Evolutionary conservation across 2,329 filamentous ascomycete species (phyloP).

Genomic region (Blastomyces gilchristii): DNA sequence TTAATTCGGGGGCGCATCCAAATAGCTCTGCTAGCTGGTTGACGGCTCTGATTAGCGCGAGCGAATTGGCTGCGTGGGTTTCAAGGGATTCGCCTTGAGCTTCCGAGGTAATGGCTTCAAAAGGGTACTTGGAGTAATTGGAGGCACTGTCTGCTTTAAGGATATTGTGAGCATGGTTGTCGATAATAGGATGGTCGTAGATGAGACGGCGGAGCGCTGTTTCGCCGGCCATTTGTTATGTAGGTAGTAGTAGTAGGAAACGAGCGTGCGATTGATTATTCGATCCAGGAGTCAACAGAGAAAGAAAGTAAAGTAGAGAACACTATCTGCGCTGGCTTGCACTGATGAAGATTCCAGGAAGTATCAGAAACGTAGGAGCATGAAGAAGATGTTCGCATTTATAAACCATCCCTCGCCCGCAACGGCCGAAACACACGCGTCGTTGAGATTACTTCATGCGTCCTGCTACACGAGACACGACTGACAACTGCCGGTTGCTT

Average conservation of each 20-base stretch:
- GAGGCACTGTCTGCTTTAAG: constrained; percentile 25
- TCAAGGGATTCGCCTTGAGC: constrained; percentile 56
- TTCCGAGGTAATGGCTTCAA: constrained; percentile 60
- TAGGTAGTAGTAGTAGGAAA: neutral
- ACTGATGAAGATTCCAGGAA: neutral
- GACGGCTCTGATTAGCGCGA: constrained; percentile 61
- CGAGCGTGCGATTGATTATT: neutral
- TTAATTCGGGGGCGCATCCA: constrained; percentile 54
- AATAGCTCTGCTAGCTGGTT: constrained; percentile 58
- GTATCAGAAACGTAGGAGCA: neutral
- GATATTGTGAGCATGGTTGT: constrained; percentile 41
- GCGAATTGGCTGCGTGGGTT: constrained; percentile 48
- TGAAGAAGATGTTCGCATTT: neutral
- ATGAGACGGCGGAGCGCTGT: constrained; percentile 27
- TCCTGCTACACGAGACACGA: neutral
- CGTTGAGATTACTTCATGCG: neutral
- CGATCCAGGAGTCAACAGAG: neutral
- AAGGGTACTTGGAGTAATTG: constrained; percentile 33
- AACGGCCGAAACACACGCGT: neutral
- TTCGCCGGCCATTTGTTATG: constrained; percentile 10
- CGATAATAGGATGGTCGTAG: constrained; percentile 35
- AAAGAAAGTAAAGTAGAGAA: neutral
- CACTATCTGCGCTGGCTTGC: neutral
- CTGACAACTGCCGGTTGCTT: too few relatives aligned
- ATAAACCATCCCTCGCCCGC: neutral